phyloP scores from a whole-genome alignment of 2,329 filamentous ascomycete species.

The Chaetomium globosum region DNA sequence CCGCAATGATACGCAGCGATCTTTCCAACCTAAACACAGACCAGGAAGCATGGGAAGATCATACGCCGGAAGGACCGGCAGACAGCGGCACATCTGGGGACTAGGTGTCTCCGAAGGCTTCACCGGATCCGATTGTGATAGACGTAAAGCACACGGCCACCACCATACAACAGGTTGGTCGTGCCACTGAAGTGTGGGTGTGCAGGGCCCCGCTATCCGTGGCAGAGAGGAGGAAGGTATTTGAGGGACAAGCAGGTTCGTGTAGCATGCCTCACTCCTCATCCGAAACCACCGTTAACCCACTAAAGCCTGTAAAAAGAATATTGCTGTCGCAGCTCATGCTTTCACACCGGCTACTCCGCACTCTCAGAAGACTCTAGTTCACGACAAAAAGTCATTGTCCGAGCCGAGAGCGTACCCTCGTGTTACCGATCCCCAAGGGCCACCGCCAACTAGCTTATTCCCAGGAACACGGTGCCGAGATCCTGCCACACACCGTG shows the following conservation, averaged over 20 bases:
- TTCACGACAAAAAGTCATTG: background rate
- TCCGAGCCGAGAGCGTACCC: background rate
- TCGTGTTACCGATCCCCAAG: background rate
- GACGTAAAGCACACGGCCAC: background rate
- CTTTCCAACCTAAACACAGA: background rate
- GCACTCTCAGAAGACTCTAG: background rate
- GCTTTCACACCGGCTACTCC: background rate
- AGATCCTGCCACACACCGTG: background rate
- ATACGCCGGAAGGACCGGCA: background rate
- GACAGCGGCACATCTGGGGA: background rate
- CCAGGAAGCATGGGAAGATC: background rate
- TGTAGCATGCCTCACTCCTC: background rate
- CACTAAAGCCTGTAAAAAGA: background rate
- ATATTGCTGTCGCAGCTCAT: background rate
- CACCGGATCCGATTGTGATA: background rate
- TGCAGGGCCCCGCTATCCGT: conserved; percentile 12
- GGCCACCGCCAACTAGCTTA: background rate
- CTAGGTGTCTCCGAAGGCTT: conserved; percentile 7
- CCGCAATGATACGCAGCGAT: background rate
- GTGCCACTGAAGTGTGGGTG: background rate
- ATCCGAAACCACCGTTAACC: background rate
- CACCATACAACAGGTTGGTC: background rate
- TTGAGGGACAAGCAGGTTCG: conserved; percentile 40
- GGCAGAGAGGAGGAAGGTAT: conserved; percentile 41
- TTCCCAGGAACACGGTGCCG: background rate